A percentile compares a stretch with the other conserved stretches of the same genome.
These are phyloP conservation scores for Erodium moschatum DNA, from an alignment of 441 rosid species.

Conservation along the genomic window DNA sequence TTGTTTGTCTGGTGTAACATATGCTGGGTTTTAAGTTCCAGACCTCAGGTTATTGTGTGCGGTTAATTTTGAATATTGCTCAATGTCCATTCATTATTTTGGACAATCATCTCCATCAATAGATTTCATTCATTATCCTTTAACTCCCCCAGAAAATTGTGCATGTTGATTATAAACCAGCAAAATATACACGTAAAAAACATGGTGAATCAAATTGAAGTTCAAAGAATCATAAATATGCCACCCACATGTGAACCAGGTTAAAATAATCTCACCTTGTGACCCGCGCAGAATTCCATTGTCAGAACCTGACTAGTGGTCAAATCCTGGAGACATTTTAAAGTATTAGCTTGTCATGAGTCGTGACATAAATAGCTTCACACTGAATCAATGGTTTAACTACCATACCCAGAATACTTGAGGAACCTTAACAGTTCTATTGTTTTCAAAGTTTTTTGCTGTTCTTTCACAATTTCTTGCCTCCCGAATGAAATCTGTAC, in stretches of 20 bases:
- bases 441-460: conserved; percentile 53
- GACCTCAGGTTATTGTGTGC: not conserved
- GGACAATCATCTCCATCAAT: not conserved
- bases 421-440: conserved; percentile 52
- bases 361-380: not conserved
- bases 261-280: conserved; percentile 44
- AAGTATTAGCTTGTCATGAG: conserved; percentile 11
- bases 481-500: conserved; percentile 77
- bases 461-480: conserved; percentile 70
- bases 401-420: conserved; percentile 57
- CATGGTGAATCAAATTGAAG: not conserved
- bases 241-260: conserved; percentile 8
- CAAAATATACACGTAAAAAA: not conserved
- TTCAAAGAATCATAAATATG: not conserved
- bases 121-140: not conserved
- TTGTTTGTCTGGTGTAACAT: conserved; percentile 1
- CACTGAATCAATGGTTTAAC: not conserved
- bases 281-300: conserved; percentile 72
- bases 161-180: not conserved
- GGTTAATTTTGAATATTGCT: no score
- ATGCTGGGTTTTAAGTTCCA: not conserved
- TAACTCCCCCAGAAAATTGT: not conserved
- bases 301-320: conserved; percentile 68
- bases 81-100: not conserved
- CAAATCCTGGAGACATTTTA: conserved; percentile 40